These are phyloP conservation scores for fission yeast (Schizosaccharomyces pombe) DNA, from an alignment of 805 yeast species.

Conservation along the genomic window DNA sequence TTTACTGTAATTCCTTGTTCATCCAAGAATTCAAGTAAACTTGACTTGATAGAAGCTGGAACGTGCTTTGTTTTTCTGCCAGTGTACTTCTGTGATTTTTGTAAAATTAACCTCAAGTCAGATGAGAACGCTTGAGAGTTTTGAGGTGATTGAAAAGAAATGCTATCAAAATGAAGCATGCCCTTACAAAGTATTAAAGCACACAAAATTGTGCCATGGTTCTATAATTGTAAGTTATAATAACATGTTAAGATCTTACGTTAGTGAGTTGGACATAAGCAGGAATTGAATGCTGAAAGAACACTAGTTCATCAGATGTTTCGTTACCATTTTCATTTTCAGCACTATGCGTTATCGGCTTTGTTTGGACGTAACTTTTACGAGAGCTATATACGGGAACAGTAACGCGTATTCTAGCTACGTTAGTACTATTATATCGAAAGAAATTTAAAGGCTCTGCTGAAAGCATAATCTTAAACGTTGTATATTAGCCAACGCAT, in stretches of 20 bases:
- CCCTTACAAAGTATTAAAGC: background rate
- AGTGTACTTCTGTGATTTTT: background rate
- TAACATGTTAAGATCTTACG: no score
- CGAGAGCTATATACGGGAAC: background rate
- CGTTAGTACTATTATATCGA: background rate
- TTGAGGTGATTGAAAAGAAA: background rate
- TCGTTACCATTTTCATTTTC: background rate
- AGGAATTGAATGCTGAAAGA: background rate
- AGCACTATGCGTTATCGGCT: background rate
- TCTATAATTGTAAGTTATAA: background rate
- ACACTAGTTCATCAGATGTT: background rate
- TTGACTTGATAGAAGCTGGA: background rate
- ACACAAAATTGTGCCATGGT: background rate
- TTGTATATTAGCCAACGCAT: no score
- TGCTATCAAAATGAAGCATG: background rate
- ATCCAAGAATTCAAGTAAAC: background rate
- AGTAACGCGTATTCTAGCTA: background rate
- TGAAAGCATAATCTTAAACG: no score
- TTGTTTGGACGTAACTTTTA: background rate
- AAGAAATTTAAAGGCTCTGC: no score
- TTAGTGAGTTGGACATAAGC: background rate
- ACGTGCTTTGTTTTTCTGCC: background rate
- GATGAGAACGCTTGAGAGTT: background rate
- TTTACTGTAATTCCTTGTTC: background rate
- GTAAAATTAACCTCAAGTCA: background rate